Evolutionary conservation across 2,329 filamentous ascomycete genomes (phyloP).

Genomic region (Penicillium sp.): DNA sequence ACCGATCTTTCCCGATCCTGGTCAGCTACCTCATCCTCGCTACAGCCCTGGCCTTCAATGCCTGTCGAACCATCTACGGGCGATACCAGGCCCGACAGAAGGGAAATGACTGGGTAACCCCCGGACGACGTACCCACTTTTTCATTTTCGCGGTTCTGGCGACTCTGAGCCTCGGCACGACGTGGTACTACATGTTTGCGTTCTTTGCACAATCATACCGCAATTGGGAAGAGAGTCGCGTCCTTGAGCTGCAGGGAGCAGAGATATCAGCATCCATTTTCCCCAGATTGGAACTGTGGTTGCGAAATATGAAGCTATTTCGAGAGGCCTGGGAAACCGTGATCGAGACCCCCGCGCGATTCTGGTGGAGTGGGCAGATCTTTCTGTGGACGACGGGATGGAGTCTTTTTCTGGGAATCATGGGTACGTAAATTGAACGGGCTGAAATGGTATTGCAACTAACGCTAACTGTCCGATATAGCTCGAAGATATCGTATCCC

Average conservation of each 20-base stretch:
- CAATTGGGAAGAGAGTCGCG: slow-evolving; percentile 43
- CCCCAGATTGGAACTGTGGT: slow-evolving; percentile 46
- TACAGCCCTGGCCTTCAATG: too few species aligned
- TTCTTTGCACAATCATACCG: slow-evolving; percentile 49
- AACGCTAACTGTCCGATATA: too few species aligned
- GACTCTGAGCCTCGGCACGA: slow-evolving; percentile 43
- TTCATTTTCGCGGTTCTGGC: slow-evolving; percentile 31
- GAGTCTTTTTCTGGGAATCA: slow-evolving; percentile 55
- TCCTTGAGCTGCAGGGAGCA: too few species aligned
- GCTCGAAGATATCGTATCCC: slow-evolving; percentile 53
- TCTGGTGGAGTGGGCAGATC: slow-evolving; percentile 61
- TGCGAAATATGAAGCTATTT: slow-evolving; percentile 51
- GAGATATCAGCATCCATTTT: slow-evolving; percentile 17
- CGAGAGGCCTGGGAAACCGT: slow-evolving; percentile 53
- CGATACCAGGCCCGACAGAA: too few species aligned
- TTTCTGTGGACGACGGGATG: slow-evolving; percentile 53
- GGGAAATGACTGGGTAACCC: too few species aligned
- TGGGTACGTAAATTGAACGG: slow-evolving; percentile 41
- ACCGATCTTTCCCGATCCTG: too few species aligned
- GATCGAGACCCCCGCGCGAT: slow-evolving; percentile 51
- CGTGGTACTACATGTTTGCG: slow-evolving; percentile 43
- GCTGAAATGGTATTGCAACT: too few species aligned
- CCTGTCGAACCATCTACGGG: too few species aligned
- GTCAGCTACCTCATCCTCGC: too few species aligned
- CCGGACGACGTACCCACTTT: too few species aligned